These are phyloP conservation scores for Lignosus rhinocerotis DNA, from an alignment of 1,284 basidiomycete species.

Conservation along the genomic window DNA sequence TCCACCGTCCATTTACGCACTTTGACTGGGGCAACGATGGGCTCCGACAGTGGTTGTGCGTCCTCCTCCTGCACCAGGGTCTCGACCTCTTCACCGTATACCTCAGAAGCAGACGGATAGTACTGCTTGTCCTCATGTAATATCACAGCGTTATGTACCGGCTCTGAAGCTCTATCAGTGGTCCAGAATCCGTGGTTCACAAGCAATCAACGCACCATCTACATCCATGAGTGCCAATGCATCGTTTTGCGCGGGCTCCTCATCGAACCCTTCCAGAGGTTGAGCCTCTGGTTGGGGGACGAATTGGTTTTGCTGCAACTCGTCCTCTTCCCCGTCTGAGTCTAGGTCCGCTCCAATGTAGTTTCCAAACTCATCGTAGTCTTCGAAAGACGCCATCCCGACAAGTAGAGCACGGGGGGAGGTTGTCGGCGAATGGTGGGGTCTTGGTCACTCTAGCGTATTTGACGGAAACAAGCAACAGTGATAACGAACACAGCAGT, in stretches of 20 bases:
- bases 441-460: background rate
- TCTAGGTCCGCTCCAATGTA: constrained; percentile 93
- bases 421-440: background rate
- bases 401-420: background rate
- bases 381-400: constrained; percentile 78
- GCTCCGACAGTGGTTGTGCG: constrained; percentile 91
- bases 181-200: background rate
- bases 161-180: constrained; percentile 44
- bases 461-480: background rate
- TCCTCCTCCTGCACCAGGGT: constrained; percentile 99
- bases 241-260: constrained; percentile 55
- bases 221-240: constrained; percentile 76
- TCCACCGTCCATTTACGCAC: constrained; percentile 89
- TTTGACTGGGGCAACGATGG: constrained; percentile 95
- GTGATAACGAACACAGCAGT: background rate
- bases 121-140: constrained; percentile 99
- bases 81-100: constrained; percentile 94
- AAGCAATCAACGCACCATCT: constrained; percentile 57
- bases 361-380: constrained; percentile 93
- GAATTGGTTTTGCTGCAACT: constrained; percentile 54
- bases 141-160: constrained; percentile 82
- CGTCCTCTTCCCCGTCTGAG: constrained; percentile 84
- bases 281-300: constrained; percentile 36
- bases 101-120: constrained; percentile 90
- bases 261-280: constrained; percentile 77